Percentiles rank a stretch among this genome's conserved stretches.
phyloP scores from a whole-genome alignment of 2,329 filamentous ascomycete genomes.

The Hypoxylon sp. region DNA sequence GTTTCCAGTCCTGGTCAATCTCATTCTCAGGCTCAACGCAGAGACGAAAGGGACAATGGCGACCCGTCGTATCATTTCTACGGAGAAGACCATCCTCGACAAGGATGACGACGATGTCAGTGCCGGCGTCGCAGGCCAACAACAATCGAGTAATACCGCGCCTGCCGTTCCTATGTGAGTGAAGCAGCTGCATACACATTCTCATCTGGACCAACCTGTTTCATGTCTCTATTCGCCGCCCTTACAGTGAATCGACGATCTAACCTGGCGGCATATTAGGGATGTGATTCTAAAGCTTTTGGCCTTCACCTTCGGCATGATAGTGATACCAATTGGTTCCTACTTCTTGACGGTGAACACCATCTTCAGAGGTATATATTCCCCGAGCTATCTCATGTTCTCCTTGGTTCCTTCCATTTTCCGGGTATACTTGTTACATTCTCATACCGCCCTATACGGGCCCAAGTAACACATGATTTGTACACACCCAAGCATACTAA shows the following conservation, averaged over 20 bases:
- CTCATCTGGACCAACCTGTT: slow-evolving; percentile 9
- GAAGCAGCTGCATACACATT: slow-evolving; percentile 38
- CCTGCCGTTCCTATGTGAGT: slow-evolving; percentile 85
- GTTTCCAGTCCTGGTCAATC: not conserved
- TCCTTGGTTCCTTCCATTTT: not conserved
- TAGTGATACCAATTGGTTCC: slow-evolving; percentile 84
- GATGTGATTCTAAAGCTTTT: slow-evolving; percentile 91
- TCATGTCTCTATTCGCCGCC: not conserved
- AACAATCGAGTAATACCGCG: slow-evolving; percentile 73
- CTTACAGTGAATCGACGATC: slow-evolving; percentile 13
- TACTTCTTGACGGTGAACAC: slow-evolving; percentile 86
- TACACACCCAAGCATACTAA: not conserved
- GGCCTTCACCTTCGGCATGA: slow-evolving; percentile 91
- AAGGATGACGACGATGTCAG: slow-evolving; percentile 64
- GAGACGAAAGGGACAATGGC: slow-evolving; percentile 67
- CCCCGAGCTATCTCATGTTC: not conserved
- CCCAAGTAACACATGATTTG: too few species aligned
- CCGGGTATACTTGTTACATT: not conserved
- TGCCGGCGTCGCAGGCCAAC: slow-evolving; percentile 59
- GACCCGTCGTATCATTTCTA: slow-evolving; percentile 73
- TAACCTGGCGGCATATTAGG: slow-evolving; percentile 59
- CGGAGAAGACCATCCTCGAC: slow-evolving; percentile 75
- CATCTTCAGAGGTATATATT: slow-evolving; percentile 77
- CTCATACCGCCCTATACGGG: too few species aligned
- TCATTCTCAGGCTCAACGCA: not conserved